Evolutionary conservation across 345 rosid species (phyloP).

Genomic region (Rubroshorea leprosula): DNA sequence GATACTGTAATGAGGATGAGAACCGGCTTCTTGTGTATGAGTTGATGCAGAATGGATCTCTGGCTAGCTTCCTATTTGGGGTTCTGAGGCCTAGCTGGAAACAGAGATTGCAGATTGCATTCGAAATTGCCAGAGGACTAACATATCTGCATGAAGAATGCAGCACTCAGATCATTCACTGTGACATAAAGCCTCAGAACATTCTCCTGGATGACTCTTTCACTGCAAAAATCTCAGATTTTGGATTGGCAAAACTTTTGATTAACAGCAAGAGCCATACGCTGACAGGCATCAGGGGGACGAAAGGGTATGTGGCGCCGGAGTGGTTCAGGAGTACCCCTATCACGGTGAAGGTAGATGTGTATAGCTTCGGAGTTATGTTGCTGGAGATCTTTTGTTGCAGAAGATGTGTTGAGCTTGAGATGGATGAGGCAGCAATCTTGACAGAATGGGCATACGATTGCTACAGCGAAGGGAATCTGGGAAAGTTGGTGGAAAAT

Average conservation of each 20-base stretch:
- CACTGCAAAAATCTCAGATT: constrained; percentile 26
- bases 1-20: constrained; percentile 37
- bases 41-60: constrained; percentile 40
- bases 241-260: constrained; percentile 35
- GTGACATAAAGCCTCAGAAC: constrained; percentile 53
- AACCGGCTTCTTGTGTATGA: constrained; percentile 42
- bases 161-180: constrained; percentile 39
- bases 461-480: not conserved
- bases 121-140: constrained; percentile 42
- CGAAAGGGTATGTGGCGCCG: constrained; percentile 47
- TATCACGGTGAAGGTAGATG: constrained; percentile 26
- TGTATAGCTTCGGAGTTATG: constrained; percentile 32
- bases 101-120: constrained; percentile 32
- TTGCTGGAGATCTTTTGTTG: constrained; percentile 25
- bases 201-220: constrained; percentile 34
- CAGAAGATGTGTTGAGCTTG: constrained; percentile 9
- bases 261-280: constrained; percentile 35
- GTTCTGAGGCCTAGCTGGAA: constrained; percentile 30
- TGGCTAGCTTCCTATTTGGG: constrained; percentile 36
- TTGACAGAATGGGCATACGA: constrained; percentile 17
- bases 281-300: constrained; percentile 39
- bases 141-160: constrained; percentile 47
- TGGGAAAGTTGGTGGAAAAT: constrained; percentile 5
- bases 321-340: constrained; percentile 32
- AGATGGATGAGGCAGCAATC: constrained; percentile 14